Evolutionary conservation across 163 green algal species (phyloP).

Genomic region (Coccomyxa subellipsoidea): DNA sequence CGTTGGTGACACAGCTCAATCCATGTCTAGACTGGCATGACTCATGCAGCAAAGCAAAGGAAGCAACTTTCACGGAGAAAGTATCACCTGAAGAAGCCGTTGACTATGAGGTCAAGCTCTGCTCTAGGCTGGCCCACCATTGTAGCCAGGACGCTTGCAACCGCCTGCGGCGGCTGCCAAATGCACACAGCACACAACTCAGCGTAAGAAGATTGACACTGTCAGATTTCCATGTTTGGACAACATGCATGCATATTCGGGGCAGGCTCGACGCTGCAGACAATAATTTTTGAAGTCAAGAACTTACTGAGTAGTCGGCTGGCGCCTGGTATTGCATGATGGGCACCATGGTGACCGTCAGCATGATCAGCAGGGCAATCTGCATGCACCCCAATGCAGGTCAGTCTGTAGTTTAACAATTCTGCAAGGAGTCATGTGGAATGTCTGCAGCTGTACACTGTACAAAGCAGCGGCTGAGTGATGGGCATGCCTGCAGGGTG

Average conservation of each 20-base stretch:
- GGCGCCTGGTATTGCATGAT: slow-evolving; percentile 25
- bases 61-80: background rate
- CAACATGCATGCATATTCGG: no score
- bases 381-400: slow-evolving; percentile 1
- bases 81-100: background rate
- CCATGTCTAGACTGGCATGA: background rate
- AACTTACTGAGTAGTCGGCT: background rate
- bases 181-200: background rate
- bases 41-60: background rate
- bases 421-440: background rate
- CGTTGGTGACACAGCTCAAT: background rate
- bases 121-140: background rate
- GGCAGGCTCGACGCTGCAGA: no score
- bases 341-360: slow-evolving; percentile 35
- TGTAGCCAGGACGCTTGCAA: slow-evolving; percentile 12
- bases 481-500: slow-evolving; percentile 2
- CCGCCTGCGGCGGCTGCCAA: slow-evolving; percentile 9
- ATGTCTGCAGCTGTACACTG: no score
- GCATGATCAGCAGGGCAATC: slow-evolving; percentile 40
- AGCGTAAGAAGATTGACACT: no score
- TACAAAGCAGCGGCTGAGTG: no score
- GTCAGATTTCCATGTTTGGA: no score
- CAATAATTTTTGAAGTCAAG: no score
- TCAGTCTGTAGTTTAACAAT: background rate
- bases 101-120: slow-evolving; percentile 18